Base-by-base conservation (phyloP, 495 filamentous ascomycete species). In the Aspergillus sclerotiicarbonarius region DNA sequence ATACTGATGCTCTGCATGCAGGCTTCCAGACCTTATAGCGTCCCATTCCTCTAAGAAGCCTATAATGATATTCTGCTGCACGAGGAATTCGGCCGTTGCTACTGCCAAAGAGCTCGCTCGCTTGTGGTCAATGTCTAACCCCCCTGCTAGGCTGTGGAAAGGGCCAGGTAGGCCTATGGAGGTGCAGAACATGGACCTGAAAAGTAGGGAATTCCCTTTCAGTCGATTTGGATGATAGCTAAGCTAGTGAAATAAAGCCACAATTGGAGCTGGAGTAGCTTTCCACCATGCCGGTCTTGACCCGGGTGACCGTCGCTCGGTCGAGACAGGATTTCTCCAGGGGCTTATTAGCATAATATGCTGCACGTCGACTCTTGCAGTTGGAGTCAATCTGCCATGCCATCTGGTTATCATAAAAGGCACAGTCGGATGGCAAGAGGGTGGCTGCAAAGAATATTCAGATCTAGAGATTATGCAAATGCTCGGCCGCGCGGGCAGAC, bases 381-480 rank as follows among this genome's bases (percentile, higher is more conserved):
- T 98, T 10, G 94, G 94, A 0, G 84, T 98, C 32, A 98, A 98
- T 65, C 75, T 98, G 16, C 94, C 94, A 10, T 94, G 94, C 56
- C 88, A 98, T 66, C 84, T 96, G 0, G 92, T 96, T 4, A 85
- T 98, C 8, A 86, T 98, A 53, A 98, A 98, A 69, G 91, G 91
- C 30, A 97, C 93, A 0, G 82, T 88, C 19, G 78, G 82, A 5
- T 98, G 85, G 71, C 79, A 83, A 41, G 83, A 87, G 50, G 80
- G 77, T 55, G 71, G 82, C 55, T 68, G 82, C 18, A 81, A 86
- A 51, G 92, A 98, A 67, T 96, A 94, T 62, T 85, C 90, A 0
- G 92, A 97, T 67, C 76, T 98, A 16, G 94, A 98, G 62, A 83
- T 98, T 58, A 97, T 96, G 90, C 94, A 98, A 67, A 98, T 98